phyloP scores from a whole-genome alignment of 768 basidiomycete species.

The Suillus paluster region DNA sequence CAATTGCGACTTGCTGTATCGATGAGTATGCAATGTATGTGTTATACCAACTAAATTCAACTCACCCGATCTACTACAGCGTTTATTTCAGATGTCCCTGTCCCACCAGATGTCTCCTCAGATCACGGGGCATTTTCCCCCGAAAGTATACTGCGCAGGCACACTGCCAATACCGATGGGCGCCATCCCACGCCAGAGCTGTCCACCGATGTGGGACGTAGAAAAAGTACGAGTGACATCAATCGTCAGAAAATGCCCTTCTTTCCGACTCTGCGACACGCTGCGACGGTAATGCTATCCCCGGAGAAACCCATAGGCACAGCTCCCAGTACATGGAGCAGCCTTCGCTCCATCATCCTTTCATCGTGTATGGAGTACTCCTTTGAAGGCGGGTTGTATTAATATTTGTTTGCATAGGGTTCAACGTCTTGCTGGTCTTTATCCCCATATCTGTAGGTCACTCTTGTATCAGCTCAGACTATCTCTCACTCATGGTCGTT shows the following conservation, averaged over 20 bases:
- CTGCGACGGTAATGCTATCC: constrained; percentile 34
- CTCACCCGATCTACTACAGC: neutral
- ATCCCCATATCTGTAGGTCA: constrained; percentile 68
- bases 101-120: neutral
- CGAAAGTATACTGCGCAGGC: neutral
- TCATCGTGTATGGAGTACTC: constrained; percentile 57
- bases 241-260: constrained; percentile 8
- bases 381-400: constrained; percentile 4
- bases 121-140: neutral
- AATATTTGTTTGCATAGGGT: constrained; percentile 43
- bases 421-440: constrained; percentile 72
- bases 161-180: neutral
- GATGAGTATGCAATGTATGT: neutral
- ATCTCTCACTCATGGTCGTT: constrained; percentile 8
- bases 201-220: neutral
- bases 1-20: neutral
- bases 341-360: constrained; percentile 56
- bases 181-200: neutral
- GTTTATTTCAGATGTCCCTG: neutral
- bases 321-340: constrained; percentile 48
- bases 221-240: constrained; percentile 10
- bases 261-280: constrained; percentile 19
- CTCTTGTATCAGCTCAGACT: neutral
- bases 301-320: constrained; percentile 43
- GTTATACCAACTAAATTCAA: too few species aligned